Conservation (phyloP, 495 filamentous ascomycete genomes). For the Aspergillus homomorphus region DNA sequence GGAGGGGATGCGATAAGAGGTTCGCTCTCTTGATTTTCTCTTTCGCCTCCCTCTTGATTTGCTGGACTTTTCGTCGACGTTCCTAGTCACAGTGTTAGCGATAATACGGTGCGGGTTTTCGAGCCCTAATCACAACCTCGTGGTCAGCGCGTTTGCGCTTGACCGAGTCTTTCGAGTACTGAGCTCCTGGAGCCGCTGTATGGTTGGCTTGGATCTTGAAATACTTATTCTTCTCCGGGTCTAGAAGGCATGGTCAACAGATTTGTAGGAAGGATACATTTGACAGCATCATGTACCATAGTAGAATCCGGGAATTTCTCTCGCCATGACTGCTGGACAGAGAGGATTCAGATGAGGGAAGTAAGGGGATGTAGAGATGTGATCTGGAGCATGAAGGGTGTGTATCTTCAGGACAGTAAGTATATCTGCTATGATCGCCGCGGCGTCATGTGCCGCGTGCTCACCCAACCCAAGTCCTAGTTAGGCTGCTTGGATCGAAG, state of each 20-base stretch:
- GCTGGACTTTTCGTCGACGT: conserved; percentile 26
- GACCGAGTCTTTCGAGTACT: conserved; percentile 48
- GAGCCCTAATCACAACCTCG: conserved; percentile 25
- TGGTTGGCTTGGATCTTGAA: conserved; percentile 54
- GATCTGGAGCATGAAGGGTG: background rate
- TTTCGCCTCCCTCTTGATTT: conserved; percentile 26
- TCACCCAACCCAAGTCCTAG: background rate
- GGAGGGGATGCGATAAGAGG: conserved; percentile 29
- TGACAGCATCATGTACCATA: conserved; percentile 17
- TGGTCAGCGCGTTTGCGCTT: conserved; percentile 37
- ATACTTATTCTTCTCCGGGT: conserved; percentile 56
- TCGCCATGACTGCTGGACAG: conserved; percentile 19
- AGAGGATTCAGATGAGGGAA: conserved; percentile 34
- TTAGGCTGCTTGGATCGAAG: background rate
- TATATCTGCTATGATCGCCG: background rate
- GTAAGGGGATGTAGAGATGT: background rate
- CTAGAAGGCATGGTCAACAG: conserved; percentile 23
- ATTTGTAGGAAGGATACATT: background rate
- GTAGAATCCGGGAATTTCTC: conserved; percentile 32
- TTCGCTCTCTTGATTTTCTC: conserved; percentile 35
- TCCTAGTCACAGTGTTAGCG: conserved; percentile 24
- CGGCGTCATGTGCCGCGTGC: background rate
- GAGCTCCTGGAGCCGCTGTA: conserved; percentile 38
- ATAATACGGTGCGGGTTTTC: background rate
- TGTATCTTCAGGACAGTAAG: background rate